phyloP scores from a whole-genome alignment of 139 green algal species.

The Tetratostichococcus sp. region DNA sequence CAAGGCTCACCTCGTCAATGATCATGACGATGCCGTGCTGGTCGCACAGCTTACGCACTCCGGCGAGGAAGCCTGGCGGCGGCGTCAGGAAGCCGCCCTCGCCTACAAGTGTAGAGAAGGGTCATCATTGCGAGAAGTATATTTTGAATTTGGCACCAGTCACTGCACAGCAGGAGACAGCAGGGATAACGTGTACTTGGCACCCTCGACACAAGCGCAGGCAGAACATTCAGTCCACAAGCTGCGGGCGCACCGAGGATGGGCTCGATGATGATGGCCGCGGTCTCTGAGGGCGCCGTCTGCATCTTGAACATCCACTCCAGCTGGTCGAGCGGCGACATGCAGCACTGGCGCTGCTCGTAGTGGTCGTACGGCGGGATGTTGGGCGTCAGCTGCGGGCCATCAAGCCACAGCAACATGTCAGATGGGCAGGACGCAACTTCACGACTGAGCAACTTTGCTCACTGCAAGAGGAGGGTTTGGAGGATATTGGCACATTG shows the following conservation, averaged over 20 bases:
- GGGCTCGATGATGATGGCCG: constrained; percentile 80
- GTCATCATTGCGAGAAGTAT: too few species aligned
- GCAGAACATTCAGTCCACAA: not conserved
- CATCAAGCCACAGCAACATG: too few species aligned
- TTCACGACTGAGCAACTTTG: too few species aligned
- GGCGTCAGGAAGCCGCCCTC: constrained; percentile 83
- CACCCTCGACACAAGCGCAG: not conserved
- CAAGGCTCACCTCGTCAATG: constrained; percentile 80
- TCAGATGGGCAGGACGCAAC: too few species aligned
- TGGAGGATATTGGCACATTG: too few species aligned
- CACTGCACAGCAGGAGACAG: too few species aligned
- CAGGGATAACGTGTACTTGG: not conserved
- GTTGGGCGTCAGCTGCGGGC: constrained; percentile 39
- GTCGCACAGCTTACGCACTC: constrained; percentile 56
- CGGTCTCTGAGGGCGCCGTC: constrained; percentile 51
- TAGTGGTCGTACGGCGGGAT: constrained; percentile 30
- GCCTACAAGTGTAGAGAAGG: constrained; percentile 21
- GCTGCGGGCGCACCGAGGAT: constrained; percentile 25
- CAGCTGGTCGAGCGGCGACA: constrained; percentile 48
- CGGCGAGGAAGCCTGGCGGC: constrained; percentile 62
- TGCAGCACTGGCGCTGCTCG: constrained; percentile 56
- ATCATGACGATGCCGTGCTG: constrained; percentile 80
- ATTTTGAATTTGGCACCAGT: too few species aligned
- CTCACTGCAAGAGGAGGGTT: too few species aligned
- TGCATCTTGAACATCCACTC: constrained; percentile 71